Conservation (phyloP, 2,329 filamentous ascomycete species). For the Boeremia lycopersici region DNA sequence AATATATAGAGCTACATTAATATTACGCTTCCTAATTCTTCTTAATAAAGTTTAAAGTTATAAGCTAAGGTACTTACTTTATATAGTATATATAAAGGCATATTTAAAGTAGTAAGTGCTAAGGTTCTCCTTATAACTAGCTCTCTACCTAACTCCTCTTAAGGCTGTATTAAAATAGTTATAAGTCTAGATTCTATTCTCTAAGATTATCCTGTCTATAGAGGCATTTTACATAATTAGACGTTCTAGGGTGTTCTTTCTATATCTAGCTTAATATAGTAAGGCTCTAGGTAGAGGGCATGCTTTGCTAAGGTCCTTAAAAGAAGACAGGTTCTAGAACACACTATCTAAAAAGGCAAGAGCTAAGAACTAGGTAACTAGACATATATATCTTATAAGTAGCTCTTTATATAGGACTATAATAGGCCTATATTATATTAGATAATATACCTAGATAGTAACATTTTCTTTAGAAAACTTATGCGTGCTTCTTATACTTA, state of each 20-base stretch:
- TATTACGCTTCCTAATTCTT: not conserved
- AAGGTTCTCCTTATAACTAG: not conserved
- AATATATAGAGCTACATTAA: not conserved
- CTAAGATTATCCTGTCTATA: not conserved
- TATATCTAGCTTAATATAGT: not conserved
- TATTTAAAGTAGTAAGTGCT: not conserved
- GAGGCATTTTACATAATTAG: not conserved
- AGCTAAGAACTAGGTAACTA: not conserved
- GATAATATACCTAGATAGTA: too few relatives aligned
- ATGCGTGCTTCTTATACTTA: slow-evolving; percentile 4
- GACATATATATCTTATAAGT: not conserved
- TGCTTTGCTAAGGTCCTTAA: not conserved
- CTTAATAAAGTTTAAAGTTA: not conserved
- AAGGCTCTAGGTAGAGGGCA: not conserved
- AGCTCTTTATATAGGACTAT: not conserved
- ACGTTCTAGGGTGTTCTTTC: not conserved
- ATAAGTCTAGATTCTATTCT: not conserved
- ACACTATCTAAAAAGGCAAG: not conserved
- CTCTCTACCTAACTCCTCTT: not conserved
- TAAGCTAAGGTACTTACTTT: not conserved
- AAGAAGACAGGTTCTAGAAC: not conserved
- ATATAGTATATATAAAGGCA: not conserved
- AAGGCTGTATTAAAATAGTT: not conserved
- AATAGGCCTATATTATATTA: not conserved
- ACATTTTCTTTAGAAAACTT: not conserved